A percentile compares a stretch with the other conserved stretches of the same genome.
Conservation (phyloP, 176 grass and related monocot genomes). For the Thinopyrum elongatum region DNA sequence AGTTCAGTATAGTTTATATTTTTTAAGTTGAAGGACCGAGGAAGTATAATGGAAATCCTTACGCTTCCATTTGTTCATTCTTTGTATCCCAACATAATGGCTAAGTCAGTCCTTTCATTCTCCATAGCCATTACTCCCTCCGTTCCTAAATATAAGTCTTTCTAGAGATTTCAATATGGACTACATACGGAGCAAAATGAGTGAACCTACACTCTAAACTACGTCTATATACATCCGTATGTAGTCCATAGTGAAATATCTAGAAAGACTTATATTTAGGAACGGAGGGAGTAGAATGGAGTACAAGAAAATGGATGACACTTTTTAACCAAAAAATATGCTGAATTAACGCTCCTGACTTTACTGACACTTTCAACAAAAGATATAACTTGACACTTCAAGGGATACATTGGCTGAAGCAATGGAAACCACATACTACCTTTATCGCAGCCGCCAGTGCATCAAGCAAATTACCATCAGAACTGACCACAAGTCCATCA, state of each 20-base stretch:
- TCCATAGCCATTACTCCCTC: background rate
- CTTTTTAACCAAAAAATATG: slow-evolving; percentile 1
- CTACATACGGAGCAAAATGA: too few species aligned
- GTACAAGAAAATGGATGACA: background rate
- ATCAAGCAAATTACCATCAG: slow-evolving; percentile 96
- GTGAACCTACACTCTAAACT: too few species aligned
- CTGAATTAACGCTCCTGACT: background rate
- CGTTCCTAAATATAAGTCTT: too few species aligned
- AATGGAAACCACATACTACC: slow-evolving; percentile 44
- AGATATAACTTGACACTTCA: background rate
- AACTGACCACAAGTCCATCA: slow-evolving; percentile 87
- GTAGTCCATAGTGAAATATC: too few species aligned
- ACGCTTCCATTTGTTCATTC: background rate
- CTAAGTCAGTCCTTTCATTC: background rate
- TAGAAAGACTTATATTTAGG: too few species aligned
- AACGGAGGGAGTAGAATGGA: background rate
- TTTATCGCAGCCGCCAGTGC: slow-evolving; percentile 78
- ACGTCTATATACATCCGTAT: too few species aligned
- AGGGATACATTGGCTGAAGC: background rate
- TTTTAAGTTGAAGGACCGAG: background rate
- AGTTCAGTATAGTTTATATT: background rate
- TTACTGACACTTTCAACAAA: background rate
- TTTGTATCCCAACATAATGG: background rate
- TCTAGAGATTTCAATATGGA: too few species aligned
- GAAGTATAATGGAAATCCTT: background rate